Base-by-base conservation (phyloP, 257 asterid genomes). In the Primulina tabacum region DNA sequence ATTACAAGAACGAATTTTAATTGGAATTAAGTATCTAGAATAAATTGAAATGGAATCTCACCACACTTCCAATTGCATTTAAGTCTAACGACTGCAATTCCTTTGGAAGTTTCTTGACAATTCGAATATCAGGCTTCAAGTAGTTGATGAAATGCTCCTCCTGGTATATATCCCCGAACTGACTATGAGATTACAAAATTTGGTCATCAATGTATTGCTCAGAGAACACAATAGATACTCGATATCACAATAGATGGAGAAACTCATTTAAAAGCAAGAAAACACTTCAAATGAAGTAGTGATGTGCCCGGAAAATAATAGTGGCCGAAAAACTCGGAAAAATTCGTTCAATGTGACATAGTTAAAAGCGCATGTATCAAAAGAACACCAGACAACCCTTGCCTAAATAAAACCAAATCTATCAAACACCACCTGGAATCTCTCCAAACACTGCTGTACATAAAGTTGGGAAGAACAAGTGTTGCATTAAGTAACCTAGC, bases 371-470 rank as follows among this genome's bases (percentile, higher is more conserved):
- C 57, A 1, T 14, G 5, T 50, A 50, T 16, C 18, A 50, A 16
- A 50, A 50, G 57, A 17, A 50, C 2, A 50, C 57, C 57, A 16
- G 20, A 50, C 57, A 50, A 16, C 8, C 21, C 20, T 16, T 5
- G 57, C 57, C 56, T 4, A 4, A 50, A 50, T 14, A 50, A 14
- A 50, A 17, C 57, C 0, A 50, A 50, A 50, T 50, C 21, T 17
- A 50, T 17, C 53, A 43, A 14, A 50, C 1, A 50, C 21, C 17
- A 90, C 97, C 99, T 94, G 50, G 82, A 40, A 81, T 94, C 99
- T 80, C 78, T 86, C 99, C 99, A 94, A 58, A 94, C 99, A 29
- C 89, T 89, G 88, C 97, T 91, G 85, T 87, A 94, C 96, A 94
- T 79, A 80, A 94, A 88, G 56, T 73, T 82, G 55, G 99, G 97